phyloP scores from a whole-genome alignment of 257 asterid species.

The Leonotis leonurus region DNA sequence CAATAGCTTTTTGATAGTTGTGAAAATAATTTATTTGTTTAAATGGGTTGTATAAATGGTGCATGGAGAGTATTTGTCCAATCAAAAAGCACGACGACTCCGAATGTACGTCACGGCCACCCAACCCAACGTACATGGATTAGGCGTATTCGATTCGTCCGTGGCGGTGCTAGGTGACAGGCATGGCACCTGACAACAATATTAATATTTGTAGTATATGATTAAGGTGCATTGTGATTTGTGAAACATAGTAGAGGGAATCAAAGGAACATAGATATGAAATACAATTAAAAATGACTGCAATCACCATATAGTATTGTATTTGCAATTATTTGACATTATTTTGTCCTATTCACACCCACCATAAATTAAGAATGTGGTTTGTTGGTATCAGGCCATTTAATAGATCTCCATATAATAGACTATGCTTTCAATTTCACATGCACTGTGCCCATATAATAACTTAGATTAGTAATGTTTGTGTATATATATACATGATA shows the following conservation, averaged over 20 bases:
- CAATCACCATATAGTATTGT: background rate
- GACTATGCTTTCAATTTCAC: background rate
- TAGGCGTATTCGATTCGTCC: background rate
- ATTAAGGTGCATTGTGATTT: background rate
- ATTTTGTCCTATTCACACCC: slow-evolving; percentile 11
- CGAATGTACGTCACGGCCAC: background rate
- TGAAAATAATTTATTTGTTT: too few species aligned
- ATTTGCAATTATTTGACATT: background rate
- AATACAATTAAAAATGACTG: slow-evolving; percentile 15
- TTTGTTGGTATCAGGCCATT: slow-evolving; percentile 12
- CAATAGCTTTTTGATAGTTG: too few species aligned
- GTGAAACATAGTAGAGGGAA: slow-evolving; percentile 8
- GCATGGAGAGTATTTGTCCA: too few species aligned
- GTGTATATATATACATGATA: too few species aligned
- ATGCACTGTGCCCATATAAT: background rate
- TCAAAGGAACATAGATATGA: slow-evolving; percentile 19
- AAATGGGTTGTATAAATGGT: too few species aligned
- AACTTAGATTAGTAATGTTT: too few species aligned
- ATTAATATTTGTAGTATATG: background rate
- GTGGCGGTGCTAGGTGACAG: slow-evolving; percentile 1
- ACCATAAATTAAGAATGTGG: background rate
- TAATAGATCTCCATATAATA: background rate
- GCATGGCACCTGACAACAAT: background rate
- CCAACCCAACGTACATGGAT: too few species aligned
- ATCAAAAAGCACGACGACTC: background rate